Base-by-base conservation (phyloP, 352 stramenopile genomes). In the Hyaloperonospora arabidopsidis region DNA sequence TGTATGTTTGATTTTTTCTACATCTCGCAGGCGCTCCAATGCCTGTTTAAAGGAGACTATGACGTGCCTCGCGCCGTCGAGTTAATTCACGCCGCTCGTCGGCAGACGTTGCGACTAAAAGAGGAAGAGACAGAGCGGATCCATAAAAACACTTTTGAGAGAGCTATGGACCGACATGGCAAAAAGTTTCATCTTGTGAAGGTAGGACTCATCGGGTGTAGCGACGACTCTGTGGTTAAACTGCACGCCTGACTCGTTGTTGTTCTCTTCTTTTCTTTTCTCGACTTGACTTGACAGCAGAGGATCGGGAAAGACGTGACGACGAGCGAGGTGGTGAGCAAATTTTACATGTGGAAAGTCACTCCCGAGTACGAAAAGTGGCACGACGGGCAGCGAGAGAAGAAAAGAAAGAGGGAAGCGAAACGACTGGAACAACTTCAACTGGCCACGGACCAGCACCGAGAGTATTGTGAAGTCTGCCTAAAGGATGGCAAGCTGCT, bases 301-400 rank as follows among this genome's bases (percentile, higher is more conserved):
- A 62, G 74, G 23, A 54, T 84, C 29, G 61, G 63, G 13, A 61
- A 54, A 15, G 52, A 63, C n/a, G 50, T 70, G 29, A 54, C 56
- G 54, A 84, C 62, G 1, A 45, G 53, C 1, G 79, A 87, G 28
- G 45, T 85, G 8, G 66, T 89, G 34, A 71, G 57, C 19, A 74
- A 74, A 23, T 89, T 86, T 48, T 89, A 87, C 56, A 39, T 71
- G 34, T 89, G 79, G 79, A 89, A 89, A 50, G 63, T 62, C 13
- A 71, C 68, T 28, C 65, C 64, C 21, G 64, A 61, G 22, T 89
- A 84, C 49, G 59, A 63, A 21, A 59, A 64, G 14, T 89, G 76
- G 76, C 74, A 69, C 15, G 67, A 84, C 41, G 52, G 67, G 1
- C 51, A 70, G 29, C 65, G 66, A 29, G 68, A 74, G 38, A 76